Evolutionary conservation across 768 basidiomycete species (phyloP).

Genomic region (Lepiota venenata): DNA sequence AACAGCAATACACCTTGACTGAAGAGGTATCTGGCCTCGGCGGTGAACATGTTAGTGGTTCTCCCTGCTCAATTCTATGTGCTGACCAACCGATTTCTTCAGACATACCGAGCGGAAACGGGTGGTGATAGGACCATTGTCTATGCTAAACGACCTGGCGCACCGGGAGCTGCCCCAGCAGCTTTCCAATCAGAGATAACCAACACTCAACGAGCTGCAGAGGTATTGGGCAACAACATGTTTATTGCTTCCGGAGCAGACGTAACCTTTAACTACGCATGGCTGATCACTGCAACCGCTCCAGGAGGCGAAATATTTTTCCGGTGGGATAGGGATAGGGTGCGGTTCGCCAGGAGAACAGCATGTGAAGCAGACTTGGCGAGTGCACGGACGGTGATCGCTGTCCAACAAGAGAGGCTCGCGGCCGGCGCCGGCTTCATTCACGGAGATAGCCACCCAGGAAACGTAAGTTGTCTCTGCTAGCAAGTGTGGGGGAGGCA

Average conservation of each 20-base stretch:
- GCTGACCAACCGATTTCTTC: background rate
- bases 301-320: background rate
- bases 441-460: background rate
- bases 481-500: too few relatives aligned
- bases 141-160: background rate
- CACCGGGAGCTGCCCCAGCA: background rate
- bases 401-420: too few relatives aligned
- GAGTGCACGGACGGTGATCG: background rate
- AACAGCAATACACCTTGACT: background rate
- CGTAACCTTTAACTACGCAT: background rate
- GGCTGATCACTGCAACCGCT: constrained; percentile 4
- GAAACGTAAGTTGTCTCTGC: background rate
- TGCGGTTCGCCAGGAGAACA: constrained; percentile 2
- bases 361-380: background rate
- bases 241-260: background rate
- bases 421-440: background rate
- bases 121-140: background rate
- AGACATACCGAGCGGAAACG: background rate
- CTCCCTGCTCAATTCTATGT: too few relatives aligned
- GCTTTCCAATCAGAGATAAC: background rate
- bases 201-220: background rate
- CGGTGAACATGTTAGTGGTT: background rate
- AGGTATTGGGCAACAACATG: background rate
- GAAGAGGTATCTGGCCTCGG: background rate
- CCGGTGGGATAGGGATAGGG: background rate